Evolutionary conservation across 345 rosid genomes (phyloP).

Genomic region (Anacardium occidentale): DNA sequence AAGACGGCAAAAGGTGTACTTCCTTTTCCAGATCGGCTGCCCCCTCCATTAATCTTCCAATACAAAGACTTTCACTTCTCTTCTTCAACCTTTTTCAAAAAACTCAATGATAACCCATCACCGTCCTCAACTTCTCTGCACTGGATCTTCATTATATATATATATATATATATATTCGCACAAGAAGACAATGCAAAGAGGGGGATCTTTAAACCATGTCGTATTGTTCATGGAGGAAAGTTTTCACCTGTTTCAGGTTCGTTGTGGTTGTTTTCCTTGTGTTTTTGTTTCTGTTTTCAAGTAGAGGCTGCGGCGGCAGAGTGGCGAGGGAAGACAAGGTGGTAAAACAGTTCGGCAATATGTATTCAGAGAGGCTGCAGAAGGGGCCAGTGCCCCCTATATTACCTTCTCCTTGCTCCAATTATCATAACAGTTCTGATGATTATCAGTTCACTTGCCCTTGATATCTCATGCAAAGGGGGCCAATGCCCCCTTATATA

Average conservation of each 20-base stretch:
- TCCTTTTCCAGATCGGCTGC: constrained; percentile 19
- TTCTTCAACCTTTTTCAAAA: background rate
- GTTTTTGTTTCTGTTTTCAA: constrained; percentile 12
- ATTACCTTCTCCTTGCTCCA: constrained; percentile 53
- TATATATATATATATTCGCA: background rate
- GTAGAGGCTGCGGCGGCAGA: constrained; percentile 22
- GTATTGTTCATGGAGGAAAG: too few species aligned
- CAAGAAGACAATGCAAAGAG: too few species aligned
- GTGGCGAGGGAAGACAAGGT: constrained; percentile 7
- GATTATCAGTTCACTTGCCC: constrained; percentile 37
- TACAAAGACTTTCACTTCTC: constrained; percentile 1
- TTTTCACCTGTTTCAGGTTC: background rate
- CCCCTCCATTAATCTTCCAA: constrained; percentile 5
- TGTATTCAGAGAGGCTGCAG: constrained; percentile 36
- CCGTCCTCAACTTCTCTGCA: background rate
- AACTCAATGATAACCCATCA: background rate
- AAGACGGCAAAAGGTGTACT: background rate
- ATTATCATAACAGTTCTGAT: constrained; percentile 32
- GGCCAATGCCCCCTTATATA: background rate
- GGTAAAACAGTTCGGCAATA: background rate
- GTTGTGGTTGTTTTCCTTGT: background rate
- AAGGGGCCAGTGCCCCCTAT: constrained; percentile 69
- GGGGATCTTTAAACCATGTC: too few species aligned
- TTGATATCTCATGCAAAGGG: constrained; percentile 6
- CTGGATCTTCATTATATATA: background rate